Evolutionary conservation across 208 protist species (phyloP).

Genomic region (Naegleria lovaniensis): DNA sequence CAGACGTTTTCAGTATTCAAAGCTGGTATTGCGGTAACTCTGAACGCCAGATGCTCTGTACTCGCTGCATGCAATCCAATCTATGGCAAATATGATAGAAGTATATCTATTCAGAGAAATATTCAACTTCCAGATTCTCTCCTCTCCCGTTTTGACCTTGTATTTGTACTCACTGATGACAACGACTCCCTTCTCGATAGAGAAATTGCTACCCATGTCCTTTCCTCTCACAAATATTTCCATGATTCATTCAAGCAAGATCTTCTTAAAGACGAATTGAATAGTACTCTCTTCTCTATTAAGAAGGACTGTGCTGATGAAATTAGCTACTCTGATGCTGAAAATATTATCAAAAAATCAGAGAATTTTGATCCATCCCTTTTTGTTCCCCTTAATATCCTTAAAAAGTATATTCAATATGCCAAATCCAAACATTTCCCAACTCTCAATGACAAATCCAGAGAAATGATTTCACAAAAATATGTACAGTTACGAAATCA

Average conservation of each 20-base stretch:
- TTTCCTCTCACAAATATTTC: slow-evolving; percentile 77
- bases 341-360: slow-evolving; percentile 14
- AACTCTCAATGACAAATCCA: slow-evolving; percentile 77
- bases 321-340: background rate
- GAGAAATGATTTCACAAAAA: slow-evolving; percentile 82
- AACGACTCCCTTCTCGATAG: slow-evolving; percentile 72
- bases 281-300: slow-evolving; percentile 30
- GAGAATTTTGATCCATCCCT: slow-evolving; percentile 34
- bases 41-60: slow-evolving; percentile 96
- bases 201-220: slow-evolving; percentile 84
- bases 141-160: slow-evolving; percentile 93
- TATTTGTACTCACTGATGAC: slow-evolving; percentile 78
- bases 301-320: background rate
- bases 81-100: slow-evolving; percentile 86
- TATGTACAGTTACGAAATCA: slow-evolving; percentile 95
- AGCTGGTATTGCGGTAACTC: slow-evolving; percentile 96
- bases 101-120: slow-evolving; percentile 82
- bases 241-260: slow-evolving; percentile 49
- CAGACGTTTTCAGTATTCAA: slow-evolving; percentile 98
- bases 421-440: slow-evolving; percentile 78
- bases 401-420: slow-evolving; percentile 97
- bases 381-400: slow-evolving; percentile 77
- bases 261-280: slow-evolving; percentile 33
- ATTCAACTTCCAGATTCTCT: slow-evolving; percentile 94
- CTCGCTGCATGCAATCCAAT: slow-evolving; percentile 97